Evolutionary conservation across 2,329 filamentous ascomycete species (phyloP).

Genomic region (Verticillium longisporum): DNA sequence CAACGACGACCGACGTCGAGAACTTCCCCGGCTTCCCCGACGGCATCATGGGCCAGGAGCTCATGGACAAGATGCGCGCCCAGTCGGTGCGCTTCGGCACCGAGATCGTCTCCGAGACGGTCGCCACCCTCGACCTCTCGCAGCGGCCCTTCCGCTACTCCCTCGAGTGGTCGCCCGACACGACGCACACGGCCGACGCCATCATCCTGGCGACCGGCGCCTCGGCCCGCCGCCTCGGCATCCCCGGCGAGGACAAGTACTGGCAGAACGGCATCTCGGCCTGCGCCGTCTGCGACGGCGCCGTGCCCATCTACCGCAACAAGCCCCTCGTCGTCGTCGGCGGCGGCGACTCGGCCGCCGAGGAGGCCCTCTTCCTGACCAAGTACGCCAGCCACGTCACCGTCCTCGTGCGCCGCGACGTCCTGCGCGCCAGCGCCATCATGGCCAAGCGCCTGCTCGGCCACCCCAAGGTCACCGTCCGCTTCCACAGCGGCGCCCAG

Average conservation of each 20-base stretch:
- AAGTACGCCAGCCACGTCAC: slow-evolving; percentile 96
- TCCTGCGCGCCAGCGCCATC: slow-evolving; percentile 79
- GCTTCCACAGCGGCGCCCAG: slow-evolving; percentile 73
- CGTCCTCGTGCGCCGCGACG: slow-evolving; percentile 82
- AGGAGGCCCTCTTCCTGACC: slow-evolving; percentile 94
- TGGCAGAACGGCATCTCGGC: slow-evolving; percentile 97
- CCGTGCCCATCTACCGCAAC: slow-evolving; percentile 93
- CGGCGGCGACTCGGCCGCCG: slow-evolving; percentile 91
- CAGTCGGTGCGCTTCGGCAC: slow-evolving; percentile 93
- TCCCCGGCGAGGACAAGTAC: slow-evolving; percentile 87
- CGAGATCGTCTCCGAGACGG: slow-evolving; percentile 86
- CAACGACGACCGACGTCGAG: slow-evolving; percentile 96
- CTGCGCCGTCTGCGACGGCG: slow-evolving; percentile 95
- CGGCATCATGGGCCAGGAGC: slow-evolving; percentile 75
- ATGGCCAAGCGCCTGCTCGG: slow-evolving; percentile 81
- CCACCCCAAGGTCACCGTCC: slow-evolving; percentile 86
- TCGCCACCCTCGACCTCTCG: slow-evolving; percentile 80
- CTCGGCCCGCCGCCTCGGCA: slow-evolving; percentile 74
- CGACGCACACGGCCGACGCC: slow-evolving; percentile 81
- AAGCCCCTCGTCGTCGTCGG: slow-evolving; percentile 95
- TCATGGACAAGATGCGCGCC: slow-evolving; percentile 94
- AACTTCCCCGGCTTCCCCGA: slow-evolving; percentile 95
- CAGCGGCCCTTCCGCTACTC: slow-evolving; percentile 85
- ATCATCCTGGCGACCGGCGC: slow-evolving; percentile 95
- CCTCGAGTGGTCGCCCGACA: slow-evolving; percentile 79